Percentiles rank a stretch among this genome's conserved stretches.
Evolutionary conservation across 164 flowering plant genomes (phyloP).

Genomic region (Echeveria elegans): DNA sequence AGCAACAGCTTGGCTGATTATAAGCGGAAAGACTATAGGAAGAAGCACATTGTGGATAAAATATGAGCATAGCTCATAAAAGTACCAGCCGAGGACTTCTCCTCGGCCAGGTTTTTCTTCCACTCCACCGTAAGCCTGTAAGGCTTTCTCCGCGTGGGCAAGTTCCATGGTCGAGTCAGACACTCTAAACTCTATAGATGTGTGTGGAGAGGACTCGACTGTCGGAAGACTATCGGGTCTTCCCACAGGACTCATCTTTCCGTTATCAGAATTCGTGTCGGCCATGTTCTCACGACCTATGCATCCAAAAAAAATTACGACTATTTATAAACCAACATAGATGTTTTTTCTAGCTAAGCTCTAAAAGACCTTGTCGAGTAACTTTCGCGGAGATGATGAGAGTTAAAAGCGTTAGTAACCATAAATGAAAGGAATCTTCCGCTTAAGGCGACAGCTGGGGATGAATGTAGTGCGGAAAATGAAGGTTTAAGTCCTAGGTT

Average conservation of each 20-base stretch:
- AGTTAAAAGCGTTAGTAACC: conserved; percentile 1
- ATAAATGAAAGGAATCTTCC: not conserved
- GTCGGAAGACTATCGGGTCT: not conserved
- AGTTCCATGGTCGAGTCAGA: conserved; percentile 15
- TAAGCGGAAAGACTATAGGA: conserved; percentile 54
- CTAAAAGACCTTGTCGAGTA: not conserved
- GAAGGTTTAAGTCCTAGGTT: conserved; percentile 3
- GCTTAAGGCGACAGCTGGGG: not conserved
- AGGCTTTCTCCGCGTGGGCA: conserved; percentile 23
- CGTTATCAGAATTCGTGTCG: not conserved
- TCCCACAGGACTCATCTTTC: not conserved
- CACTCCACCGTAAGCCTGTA: conserved; percentile 17
- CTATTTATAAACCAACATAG: not conserved
- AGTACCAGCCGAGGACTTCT: conserved; percentile 41
- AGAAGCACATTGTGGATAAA: conserved; percentile 40
- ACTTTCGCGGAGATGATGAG: not conserved
- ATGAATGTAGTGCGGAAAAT: not conserved
- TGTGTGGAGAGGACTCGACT: not conserved
- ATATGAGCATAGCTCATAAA: conserved; percentile 50
- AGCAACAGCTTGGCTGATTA: conserved; percentile 25
- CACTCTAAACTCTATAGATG: not conserved
- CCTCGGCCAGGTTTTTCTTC: conserved; percentile 29
- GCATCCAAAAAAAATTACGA: not conserved
- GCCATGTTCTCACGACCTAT: not conserved
- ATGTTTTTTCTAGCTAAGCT: too few species aligned